phyloP scores from a whole-genome alignment of 2,329 filamentous ascomycete species.

The Cercospora sp. region DNA sequence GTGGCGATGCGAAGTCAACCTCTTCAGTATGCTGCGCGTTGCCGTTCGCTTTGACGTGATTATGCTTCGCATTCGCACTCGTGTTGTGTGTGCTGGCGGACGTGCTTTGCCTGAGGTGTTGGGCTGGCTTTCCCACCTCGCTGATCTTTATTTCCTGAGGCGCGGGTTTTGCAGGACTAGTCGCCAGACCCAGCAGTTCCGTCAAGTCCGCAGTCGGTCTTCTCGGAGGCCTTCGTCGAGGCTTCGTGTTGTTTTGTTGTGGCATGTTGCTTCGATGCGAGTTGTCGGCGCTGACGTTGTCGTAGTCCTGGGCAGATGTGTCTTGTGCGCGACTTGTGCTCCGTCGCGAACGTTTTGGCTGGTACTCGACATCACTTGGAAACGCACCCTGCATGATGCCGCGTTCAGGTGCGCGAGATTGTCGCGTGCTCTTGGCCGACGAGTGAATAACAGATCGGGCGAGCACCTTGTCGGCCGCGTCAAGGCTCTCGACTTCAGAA shows the following conservation, averaged over 20 bases:
- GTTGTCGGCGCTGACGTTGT: slow-evolving; percentile 17
- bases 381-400: slow-evolving; percentile 14
- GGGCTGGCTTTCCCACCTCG: slow-evolving; percentile 6
- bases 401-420: background rate
- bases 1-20: background rate
- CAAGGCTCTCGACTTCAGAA: slow-evolving; percentile 15
- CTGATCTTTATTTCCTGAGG: background rate
- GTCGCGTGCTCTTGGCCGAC: background rate
- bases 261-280: slow-evolving; percentile 36
- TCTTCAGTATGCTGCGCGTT: background rate
- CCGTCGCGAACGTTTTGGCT: slow-evolving; percentile 1
- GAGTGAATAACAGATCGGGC: background rate
- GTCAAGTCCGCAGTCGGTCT: slow-evolving; percentile 32
- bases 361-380: slow-evolving; percentile 11
- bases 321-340: slow-evolving; percentile 1
- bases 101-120: background rate
- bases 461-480: background rate
- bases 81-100: slow-evolving; percentile 4
- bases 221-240: slow-evolving; percentile 21
- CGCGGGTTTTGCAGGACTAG: slow-evolving; percentile 29
- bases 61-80: slow-evolving; percentile 2
- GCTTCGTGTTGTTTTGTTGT: slow-evolving; percentile 17
- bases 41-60: background rate
- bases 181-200: slow-evolving; percentile 30
- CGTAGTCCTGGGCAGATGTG: background rate